phyloP scores from a whole-genome alignment of 768 basidiomycete genomes.

The Calvatia gigantea region DNA sequence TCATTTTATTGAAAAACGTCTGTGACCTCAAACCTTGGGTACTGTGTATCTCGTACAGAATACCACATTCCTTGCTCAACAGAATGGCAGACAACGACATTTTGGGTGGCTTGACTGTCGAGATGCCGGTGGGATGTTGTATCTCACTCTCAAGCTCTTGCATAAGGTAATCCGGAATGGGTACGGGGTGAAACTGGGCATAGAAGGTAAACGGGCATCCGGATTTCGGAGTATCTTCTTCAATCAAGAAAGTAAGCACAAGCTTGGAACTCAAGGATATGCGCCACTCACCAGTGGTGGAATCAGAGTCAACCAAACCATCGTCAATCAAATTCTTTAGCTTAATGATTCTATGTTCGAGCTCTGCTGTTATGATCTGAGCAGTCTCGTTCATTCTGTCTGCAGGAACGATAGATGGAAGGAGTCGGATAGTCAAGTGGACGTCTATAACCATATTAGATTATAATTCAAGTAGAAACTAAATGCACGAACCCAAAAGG shows the following conservation, averaged over 20 bases:
- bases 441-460: conserved; percentile 31
- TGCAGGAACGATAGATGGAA: conserved; percentile 65
- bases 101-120: conserved; percentile 53
- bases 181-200: conserved; percentile 57
- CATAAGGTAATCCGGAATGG: conserved; percentile 53
- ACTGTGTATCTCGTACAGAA: conserved; percentile 63
- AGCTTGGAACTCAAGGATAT: neutral
- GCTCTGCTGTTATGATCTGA: conserved; percentile 53
- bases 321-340: conserved; percentile 61
- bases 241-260: neutral
- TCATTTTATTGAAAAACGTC: conserved; percentile 72
- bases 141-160: conserved; percentile 71
- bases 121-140: conserved; percentile 68
- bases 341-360: conserved; percentile 53
- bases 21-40: conserved; percentile 71
- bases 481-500: conserved; percentile 48
- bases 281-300: conserved; percentile 18
- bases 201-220: conserved; percentile 65
- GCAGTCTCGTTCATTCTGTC: conserved; percentile 55
- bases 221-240: conserved; percentile 48
- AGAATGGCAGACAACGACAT: conserved; percentile 61
- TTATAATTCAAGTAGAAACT: neutral
- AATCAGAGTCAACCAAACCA: conserved; percentile 59
- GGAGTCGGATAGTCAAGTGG: conserved; percentile 61
- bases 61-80: conserved; percentile 77